Conservation (phyloP, 2,329 filamentous ascomycete species). For the Phialocephala sp. region DNA sequence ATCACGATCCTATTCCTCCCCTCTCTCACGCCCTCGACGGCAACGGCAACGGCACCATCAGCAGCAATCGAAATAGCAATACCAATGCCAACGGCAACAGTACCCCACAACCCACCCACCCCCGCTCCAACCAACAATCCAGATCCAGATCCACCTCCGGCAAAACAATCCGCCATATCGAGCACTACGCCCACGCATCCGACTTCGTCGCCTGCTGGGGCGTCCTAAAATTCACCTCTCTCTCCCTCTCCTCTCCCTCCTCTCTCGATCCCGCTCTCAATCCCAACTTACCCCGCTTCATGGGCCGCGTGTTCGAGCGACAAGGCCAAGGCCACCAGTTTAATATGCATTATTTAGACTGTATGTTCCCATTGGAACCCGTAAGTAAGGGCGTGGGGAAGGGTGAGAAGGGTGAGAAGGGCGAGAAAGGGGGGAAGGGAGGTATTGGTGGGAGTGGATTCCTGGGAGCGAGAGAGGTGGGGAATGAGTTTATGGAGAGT, state of each 20-base stretch:
- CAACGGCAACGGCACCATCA: neutral
- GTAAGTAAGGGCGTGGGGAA: too few relatives aligned
- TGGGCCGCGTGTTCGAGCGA: constrained; percentile 40
- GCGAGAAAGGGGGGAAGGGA: too few relatives aligned
- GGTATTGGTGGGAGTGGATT: constrained; percentile 34
- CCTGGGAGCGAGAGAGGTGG: constrained; percentile 25
- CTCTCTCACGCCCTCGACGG: neutral
- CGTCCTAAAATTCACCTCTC: constrained; percentile 67
- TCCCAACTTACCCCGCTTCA: constrained; percentile 31
- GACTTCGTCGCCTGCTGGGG: constrained; percentile 81
- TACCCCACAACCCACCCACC: neutral
- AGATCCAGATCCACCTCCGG: constrained; percentile 35
- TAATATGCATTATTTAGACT: constrained; percentile 44
- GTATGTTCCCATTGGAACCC: constrained; percentile 41
- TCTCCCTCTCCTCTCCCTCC: constrained; percentile 14
- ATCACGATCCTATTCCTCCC: constrained; percentile 35
- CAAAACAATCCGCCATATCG: constrained; percentile 69
- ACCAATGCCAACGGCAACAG: neutral
- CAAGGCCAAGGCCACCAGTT: constrained; percentile 39
- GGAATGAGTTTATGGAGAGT: constrained; percentile 35
- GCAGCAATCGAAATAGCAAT: too few relatives aligned
- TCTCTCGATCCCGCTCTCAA: neutral
- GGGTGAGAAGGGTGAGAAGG: too few relatives aligned
- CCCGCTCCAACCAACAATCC: neutral
- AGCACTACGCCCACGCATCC: constrained; percentile 77